A percentile compares a stretch with the other conserved stretches of the same genome.
Conservation (phyloP, 257 asterid species). For the Petunia axillaris region DNA sequence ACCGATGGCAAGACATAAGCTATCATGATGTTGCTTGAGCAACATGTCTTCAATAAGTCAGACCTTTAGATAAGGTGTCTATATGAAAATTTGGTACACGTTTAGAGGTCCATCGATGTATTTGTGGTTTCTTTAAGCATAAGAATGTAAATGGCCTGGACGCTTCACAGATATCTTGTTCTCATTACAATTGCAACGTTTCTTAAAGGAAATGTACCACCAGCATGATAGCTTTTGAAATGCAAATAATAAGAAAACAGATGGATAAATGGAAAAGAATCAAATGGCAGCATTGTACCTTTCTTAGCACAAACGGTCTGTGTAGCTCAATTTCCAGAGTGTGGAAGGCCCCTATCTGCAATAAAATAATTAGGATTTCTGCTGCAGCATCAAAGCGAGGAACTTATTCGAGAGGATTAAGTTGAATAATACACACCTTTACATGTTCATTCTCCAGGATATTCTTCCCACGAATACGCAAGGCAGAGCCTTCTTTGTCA, state of each 20-base stretch:
- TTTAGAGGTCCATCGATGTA: no score
- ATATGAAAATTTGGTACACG: no score
- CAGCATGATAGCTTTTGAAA: conserved; percentile 3
- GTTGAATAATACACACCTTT: conserved; percentile 56
- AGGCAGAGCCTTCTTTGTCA: conserved; percentile 92
- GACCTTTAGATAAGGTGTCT: no score
- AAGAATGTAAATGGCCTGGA: neutral
- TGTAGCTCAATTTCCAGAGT: conserved; percentile 91
- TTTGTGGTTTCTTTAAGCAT: neutral
- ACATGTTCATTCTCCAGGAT: conserved; percentile 90
- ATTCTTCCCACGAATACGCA: conserved; percentile 95
- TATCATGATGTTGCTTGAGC: neutral
- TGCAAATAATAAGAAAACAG: neutral
- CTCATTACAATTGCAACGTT: neutral
- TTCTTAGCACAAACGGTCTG: conserved; percentile 87
- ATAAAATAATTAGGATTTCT: conserved; percentile 27
- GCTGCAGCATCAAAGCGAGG: conserved; percentile 26
- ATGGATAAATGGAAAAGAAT: neutral
- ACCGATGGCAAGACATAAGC: neutral
- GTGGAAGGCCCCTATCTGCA: conserved; percentile 97
- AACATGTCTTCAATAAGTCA: neutral
- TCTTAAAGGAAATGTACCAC: neutral
- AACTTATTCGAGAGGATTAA: conserved; percentile 25
- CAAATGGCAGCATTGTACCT: conserved; percentile 47
- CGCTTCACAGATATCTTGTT: neutral